A percentile compares a stretch with the other conserved stretches of the same genome.
Evolutionary conservation across 192 early-diverging fungal genomes (phyloP).

Genomic region (Linnemannia hyalina): DNA sequence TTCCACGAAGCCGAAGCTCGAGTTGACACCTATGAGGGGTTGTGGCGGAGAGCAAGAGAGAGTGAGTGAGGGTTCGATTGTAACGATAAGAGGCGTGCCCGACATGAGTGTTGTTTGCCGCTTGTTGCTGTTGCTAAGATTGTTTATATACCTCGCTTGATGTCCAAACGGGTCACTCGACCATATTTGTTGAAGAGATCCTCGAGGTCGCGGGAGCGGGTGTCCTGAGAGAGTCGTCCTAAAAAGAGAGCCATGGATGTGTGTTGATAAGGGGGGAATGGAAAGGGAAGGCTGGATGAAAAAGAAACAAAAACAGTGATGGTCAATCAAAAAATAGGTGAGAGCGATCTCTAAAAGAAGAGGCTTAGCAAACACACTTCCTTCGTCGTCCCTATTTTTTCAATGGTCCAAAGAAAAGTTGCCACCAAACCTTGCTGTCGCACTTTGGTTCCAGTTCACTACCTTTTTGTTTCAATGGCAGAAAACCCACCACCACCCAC

Average conservation of each 20-base stretch:
- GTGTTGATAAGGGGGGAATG: background rate
- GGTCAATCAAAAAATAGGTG: background rate
- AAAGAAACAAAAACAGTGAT: background rate
- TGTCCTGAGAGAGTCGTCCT: slow-evolving; percentile 57
- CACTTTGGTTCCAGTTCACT: background rate
- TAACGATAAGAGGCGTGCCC: background rate
- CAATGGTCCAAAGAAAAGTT: background rate
- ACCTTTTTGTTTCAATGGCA: background rate
- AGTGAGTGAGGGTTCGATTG: background rate
- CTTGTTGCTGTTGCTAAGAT: background rate
- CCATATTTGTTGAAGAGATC: slow-evolving; percentile 65
- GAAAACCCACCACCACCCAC: background rate
- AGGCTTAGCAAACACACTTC: background rate
- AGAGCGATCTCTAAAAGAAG: background rate
- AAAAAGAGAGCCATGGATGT: slow-evolving; percentile 54
- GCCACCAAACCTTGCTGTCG: background rate
- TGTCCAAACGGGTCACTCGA: slow-evolving; percentile 60
- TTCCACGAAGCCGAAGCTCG: slow-evolving; percentile 63
- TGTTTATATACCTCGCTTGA: slow-evolving; percentile 57
- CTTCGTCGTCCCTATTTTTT: background rate
- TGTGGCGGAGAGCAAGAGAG: background rate
- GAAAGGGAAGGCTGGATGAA: background rate
- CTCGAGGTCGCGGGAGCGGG: slow-evolving; percentile 60
- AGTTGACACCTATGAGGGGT: slow-evolving; percentile 7
- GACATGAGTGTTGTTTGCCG: too few relatives aligned